Evolutionary conservation across 2,329 filamentous ascomycete genomes (phyloP).

Genomic region (Aspergillus aculeatus): DNA sequence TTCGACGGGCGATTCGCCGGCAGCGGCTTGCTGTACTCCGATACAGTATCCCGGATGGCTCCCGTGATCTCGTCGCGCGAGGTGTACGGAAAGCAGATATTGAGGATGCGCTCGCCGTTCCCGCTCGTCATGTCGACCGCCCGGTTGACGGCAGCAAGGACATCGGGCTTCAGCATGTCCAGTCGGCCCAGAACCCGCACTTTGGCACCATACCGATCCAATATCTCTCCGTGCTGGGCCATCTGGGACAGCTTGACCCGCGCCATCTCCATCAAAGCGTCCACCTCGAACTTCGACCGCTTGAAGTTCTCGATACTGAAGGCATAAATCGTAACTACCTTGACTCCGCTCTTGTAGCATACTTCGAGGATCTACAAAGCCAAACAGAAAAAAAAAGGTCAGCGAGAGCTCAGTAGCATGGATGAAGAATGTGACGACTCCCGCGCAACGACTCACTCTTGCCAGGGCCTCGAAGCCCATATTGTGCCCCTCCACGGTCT

Average conservation of each 20-base stretch:
- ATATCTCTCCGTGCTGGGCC: constrained; percentile 85
- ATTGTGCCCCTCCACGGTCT: constrained; percentile 95
- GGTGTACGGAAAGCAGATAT: constrained; percentile 97
- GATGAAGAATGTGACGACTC: constrained; percentile 2
- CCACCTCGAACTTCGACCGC: constrained; percentile 91
- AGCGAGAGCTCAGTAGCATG: background rate
- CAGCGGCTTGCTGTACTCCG: constrained; percentile 76
- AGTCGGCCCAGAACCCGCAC: constrained; percentile 83
- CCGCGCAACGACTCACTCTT: constrained; percentile 56
- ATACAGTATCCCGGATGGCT: constrained; percentile 81
- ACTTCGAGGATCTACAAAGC: constrained; percentile 77
- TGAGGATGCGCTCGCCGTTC: constrained; percentile 77
- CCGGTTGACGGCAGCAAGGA: constrained; percentile 81
- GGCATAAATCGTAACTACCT: constrained; percentile 95
- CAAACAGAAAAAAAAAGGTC: background rate
- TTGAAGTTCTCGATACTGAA: constrained; percentile 99
- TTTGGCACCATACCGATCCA: constrained; percentile 87
- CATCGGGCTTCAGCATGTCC: constrained; percentile 79
- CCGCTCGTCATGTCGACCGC: constrained; percentile 83
- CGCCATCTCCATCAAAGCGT: constrained; percentile 95
- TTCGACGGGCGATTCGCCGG: constrained; percentile 40
- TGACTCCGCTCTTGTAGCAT: constrained; percentile 96
- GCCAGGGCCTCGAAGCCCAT: constrained; percentile 93
- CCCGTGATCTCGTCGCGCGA: constrained; percentile 93
- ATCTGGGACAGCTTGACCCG: constrained; percentile 92